A percentile compares a stretch with the other conserved stretches of the same genome.
Conservation (phyloP, 2,329 filamentous ascomycete species). For the Amylocarpus encephaloides region DNA sequence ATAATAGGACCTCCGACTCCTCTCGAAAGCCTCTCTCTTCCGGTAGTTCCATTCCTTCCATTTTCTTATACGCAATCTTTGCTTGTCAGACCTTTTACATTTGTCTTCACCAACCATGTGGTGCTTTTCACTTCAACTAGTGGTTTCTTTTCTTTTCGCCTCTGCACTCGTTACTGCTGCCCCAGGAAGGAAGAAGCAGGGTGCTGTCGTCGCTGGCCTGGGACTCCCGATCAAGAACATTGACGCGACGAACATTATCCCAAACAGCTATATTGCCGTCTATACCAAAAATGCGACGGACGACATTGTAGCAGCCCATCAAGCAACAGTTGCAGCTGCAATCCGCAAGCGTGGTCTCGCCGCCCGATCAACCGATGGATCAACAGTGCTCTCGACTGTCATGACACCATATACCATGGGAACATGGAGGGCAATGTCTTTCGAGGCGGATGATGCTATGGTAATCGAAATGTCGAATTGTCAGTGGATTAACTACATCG, state of each 20-base stretch:
- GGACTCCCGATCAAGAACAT: constrained; percentile 45
- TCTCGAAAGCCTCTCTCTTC: not conserved
- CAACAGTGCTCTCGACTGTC: constrained; percentile 40
- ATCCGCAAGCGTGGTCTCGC: constrained; percentile 51
- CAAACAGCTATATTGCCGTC: constrained; percentile 56
- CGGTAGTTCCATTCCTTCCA: not conserved
- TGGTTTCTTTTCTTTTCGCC: constrained; percentile 8
- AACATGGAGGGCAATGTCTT: constrained; percentile 46
- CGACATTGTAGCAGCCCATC: constrained; percentile 43
- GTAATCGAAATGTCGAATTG: constrained; percentile 41
- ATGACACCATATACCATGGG: constrained; percentile 43
- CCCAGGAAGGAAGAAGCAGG: constrained; percentile 1
- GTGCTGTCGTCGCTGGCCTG: constrained; percentile 23
- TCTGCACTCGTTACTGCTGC: constrained; percentile 2
- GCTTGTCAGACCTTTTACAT: constrained; percentile 6
- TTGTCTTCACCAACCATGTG: constrained; percentile 1
- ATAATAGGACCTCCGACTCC: not conserved
- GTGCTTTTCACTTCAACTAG: constrained; percentile 9
- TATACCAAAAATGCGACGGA: constrained; percentile 50
- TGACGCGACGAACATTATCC: constrained; percentile 41
- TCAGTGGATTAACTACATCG: constrained; percentile 44
- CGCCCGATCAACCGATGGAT: constrained; percentile 43
- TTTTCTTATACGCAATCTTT: constrained; percentile 3
- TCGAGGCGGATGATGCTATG: constrained; percentile 46
- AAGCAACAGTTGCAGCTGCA: constrained; percentile 40